Evolutionary conservation across 805 yeast genomes (phyloP).

Genomic region (Saturnispora gosingensis): DNA sequence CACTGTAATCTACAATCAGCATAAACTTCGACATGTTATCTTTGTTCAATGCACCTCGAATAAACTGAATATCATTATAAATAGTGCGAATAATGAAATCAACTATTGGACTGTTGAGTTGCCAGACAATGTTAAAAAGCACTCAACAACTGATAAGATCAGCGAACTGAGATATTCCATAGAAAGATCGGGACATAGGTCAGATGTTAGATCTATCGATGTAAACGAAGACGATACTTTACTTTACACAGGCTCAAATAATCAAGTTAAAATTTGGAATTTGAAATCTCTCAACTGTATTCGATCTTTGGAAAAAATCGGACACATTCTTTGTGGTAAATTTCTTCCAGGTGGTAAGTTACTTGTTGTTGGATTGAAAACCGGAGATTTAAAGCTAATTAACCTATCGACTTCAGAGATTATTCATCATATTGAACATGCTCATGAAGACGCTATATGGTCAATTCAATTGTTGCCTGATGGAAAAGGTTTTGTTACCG

Average conservation of each 20-base stretch:
- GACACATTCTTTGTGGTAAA: constrained; percentile 70
- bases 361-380: constrained; percentile 79
- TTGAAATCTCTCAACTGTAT: constrained; percentile 61
- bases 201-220: constrained; percentile 78
- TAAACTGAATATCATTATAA: constrained; percentile 48
- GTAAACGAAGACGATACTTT: constrained; percentile 73
- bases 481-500: constrained; percentile 79
- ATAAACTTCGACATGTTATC: constrained; percentile 56
- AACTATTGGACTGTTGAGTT: constrained; percentile 54
- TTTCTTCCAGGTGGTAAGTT: constrained; percentile 90
- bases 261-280: constrained; percentile 85
- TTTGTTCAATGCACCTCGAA: constrained; percentile 49
- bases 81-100: constrained; percentile 65
- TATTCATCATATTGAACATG: constrained; percentile 59
- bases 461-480: constrained; percentile 78
- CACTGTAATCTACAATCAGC: constrained; percentile 52
- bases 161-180: constrained; percentile 43
- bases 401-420: constrained; percentile 79
- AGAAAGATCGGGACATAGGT: constrained; percentile 79
- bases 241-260: constrained; percentile 85
- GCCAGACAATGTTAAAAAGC: constrained; percentile 50
- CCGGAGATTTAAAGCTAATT: constrained; percentile 74
- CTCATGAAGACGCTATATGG: constrained; percentile 79
- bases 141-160: constrained; percentile 32
- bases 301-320: constrained; percentile 73